Evolutionary conservation across 176 grass and related monocot genomes (phyloP), one percentile per base, ranked within the genome.

Genomic region (Olyra latifolia): DNA sequence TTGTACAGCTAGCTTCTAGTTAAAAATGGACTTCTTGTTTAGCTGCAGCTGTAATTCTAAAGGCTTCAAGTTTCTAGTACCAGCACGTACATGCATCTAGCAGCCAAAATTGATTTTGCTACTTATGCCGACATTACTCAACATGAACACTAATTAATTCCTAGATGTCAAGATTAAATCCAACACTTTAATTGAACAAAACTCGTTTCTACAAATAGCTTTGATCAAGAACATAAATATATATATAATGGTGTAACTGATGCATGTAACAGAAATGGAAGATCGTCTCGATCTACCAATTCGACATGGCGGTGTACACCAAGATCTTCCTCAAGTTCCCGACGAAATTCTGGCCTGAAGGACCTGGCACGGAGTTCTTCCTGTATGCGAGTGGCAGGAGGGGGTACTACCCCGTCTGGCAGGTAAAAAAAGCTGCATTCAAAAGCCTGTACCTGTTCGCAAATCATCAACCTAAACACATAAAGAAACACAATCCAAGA

Each of bases 241-340:
- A 35, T 35, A 35, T 35, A 35, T 3, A 43, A 30, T 15, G 10
- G 50, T 64, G 38, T 45, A 5, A n/a, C 50, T 54, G 2, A 19
- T 54, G 14, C 14, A 9, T 49, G 45, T 13, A n/a, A n/a, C 40
- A 90, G 89, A 0, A 32, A n/a, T 82, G 84, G 84, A 95, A 95
- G 74, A 83, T 95, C 43, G 4, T 76, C 5, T 74, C 70, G 2
- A 53, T 95, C 6, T 90, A 95, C 56, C 64, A 84, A 15, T 95
- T 94, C 19, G 84, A 95, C 54, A 95, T 92, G 93, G 67, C 74
- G 0, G 62, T 95, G 1, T 92, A 95, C 72, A 95, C 93, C 68
- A 95, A 92, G 83, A 89, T 94, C 58, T 94, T 94, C 69, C 42
- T 94, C 4, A 89, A 73, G 53, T 95, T 93, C 54, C 91, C 91